Percentiles rank a stretch among this genome's conserved stretches.
These are phyloP conservation scores for Gillenia trifoliata DNA, from an alignment of 306 rosid genomes.

Conservation along the genomic window DNA sequence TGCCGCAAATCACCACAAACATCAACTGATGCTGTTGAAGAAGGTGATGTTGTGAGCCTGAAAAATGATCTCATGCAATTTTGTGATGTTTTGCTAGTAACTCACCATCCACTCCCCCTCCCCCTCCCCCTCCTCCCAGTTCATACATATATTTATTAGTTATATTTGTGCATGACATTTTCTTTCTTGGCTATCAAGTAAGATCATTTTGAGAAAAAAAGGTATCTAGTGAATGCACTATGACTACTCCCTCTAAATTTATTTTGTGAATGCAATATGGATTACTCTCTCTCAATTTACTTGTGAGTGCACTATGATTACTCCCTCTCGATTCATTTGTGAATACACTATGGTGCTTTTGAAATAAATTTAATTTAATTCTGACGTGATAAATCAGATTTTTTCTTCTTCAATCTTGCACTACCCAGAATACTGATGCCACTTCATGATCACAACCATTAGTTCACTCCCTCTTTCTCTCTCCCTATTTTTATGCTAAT, in stretches of 20 bases:
- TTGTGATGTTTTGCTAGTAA: constrained; percentile 43
- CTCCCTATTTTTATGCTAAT: background rate
- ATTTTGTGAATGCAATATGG: background rate
- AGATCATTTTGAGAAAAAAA: background rate
- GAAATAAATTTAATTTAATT: background rate
- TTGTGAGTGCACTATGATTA: background rate
- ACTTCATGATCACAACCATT: background rate
- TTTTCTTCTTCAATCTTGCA: background rate
- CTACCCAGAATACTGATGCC: background rate
- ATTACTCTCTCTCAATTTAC: background rate
- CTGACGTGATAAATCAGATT: background rate
- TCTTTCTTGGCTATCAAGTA: background rate
- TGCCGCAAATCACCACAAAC: constrained; percentile 71
- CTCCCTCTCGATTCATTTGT: background rate
- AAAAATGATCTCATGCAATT: constrained; percentile 41
- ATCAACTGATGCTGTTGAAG: constrained; percentile 59
- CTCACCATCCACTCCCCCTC: background rate
- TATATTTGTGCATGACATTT: background rate
- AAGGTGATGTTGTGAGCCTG: constrained; percentile 70
- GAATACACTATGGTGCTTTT: background rate
- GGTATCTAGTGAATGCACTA: background rate
- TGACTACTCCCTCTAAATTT: background rate
- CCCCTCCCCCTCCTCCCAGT: background rate
- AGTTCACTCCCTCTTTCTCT: background rate
- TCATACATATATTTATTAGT: background rate